Conservation (phyloP, 192 early-diverging fungal genomes). For the Podila verticillata region DNA sequence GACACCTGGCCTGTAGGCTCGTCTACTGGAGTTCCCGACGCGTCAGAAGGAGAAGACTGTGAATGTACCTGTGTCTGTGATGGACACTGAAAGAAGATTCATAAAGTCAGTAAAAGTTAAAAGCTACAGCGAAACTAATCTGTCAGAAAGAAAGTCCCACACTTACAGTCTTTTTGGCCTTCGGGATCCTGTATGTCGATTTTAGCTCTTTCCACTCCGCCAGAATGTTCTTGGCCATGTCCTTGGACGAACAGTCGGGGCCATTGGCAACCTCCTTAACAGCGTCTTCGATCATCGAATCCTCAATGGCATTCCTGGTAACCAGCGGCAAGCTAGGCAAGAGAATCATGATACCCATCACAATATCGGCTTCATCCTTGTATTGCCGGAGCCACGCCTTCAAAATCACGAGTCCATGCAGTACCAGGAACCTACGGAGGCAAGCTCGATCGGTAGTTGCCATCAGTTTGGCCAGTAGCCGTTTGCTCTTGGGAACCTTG, state of each 20-base stretch:
- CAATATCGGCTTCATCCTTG: conserved; percentile 66
- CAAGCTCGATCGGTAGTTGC: conserved; percentile 60
- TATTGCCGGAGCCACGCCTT: conserved; percentile 80
- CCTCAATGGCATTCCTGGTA: conserved; percentile 82
- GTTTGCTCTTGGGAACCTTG: conserved; percentile 79
- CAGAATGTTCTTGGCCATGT: conserved; percentile 59
- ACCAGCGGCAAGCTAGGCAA: conserved; percentile 81
- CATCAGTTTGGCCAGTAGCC: conserved; percentile 72
- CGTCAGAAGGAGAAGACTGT: background rate
- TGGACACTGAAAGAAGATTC: background rate
- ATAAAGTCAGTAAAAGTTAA: background rate
- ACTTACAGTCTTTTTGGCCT: conserved; percentile 52
- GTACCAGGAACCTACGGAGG: conserved; percentile 66
- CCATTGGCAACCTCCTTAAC: conserved; percentile 62
- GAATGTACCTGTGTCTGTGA: too few relatives aligned
- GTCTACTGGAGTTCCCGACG: conserved; percentile 17
- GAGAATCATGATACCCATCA: conserved; percentile 71
- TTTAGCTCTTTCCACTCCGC: conserved; percentile 61
- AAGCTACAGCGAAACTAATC: background rate
- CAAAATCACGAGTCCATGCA: conserved; percentile 78
- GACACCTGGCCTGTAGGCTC: conserved; percentile 34
- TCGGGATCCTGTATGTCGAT: conserved; percentile 66
- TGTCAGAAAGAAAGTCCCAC: background rate
- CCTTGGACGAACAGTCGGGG: conserved; percentile 54
- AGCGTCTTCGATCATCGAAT: conserved; percentile 76